phyloP scores from a whole-genome alignment of 148 eudicot species.

The Vaccinium darrowii region DNA sequence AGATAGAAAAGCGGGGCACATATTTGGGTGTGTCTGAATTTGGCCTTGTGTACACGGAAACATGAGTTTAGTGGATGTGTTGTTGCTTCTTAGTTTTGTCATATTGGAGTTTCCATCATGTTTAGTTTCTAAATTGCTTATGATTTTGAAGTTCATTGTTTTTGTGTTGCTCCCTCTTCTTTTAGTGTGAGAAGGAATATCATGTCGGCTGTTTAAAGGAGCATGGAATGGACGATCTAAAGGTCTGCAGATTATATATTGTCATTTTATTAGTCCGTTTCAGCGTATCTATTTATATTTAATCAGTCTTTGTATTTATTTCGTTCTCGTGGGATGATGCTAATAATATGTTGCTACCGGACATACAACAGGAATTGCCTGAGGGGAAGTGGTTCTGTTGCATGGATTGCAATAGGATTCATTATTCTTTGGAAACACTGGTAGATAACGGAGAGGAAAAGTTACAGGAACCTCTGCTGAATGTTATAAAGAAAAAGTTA shows the following conservation, averaged over 20 bases:
- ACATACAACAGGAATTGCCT: constrained; percentile 71
- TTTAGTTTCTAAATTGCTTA: constrained; percentile 4
- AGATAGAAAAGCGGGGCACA: background rate
- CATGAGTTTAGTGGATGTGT: background rate
- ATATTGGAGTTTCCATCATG: background rate
- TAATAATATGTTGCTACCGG: constrained; percentile 4
- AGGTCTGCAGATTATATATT: constrained; percentile 34
- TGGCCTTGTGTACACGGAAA: background rate
- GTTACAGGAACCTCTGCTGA: constrained; percentile 45
- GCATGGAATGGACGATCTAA: constrained; percentile 51
- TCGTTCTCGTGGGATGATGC: background rate
- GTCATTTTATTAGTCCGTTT: background rate
- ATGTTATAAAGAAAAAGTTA: constrained; percentile 47
- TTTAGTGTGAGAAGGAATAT: constrained; percentile 78
- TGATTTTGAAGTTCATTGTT: background rate
- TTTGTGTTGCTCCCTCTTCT: constrained; percentile 5
- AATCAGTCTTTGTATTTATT: background rate
- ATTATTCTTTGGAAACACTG: constrained; percentile 45
- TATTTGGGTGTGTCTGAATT: background rate
- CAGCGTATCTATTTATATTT: background rate
- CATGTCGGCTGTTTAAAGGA: constrained; percentile 77
- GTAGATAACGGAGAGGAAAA: constrained; percentile 45
- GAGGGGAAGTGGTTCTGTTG: constrained; percentile 75
- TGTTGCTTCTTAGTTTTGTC: constrained; percentile 9
- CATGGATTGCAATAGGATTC: constrained; percentile 44